Percentiles rank a stretch among this genome's conserved stretches.
phyloP scores from a whole-genome alignment of 345 rosid species.

The Pugionium cornutum region DNA sequence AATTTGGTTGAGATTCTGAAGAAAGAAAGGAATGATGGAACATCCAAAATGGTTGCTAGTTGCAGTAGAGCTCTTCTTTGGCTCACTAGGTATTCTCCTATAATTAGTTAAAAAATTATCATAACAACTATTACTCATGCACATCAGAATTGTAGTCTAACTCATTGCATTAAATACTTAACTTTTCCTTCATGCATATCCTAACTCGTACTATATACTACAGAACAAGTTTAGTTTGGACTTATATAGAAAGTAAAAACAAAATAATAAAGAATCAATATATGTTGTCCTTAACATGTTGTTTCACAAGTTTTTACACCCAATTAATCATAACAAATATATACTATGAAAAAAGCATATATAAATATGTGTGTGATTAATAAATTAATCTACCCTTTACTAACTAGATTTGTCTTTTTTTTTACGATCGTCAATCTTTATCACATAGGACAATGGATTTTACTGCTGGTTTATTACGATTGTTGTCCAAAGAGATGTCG shows the following conservation, averaged over 20 bases:
- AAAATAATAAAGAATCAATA: no score
- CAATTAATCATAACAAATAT: no score
- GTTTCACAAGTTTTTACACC: no score
- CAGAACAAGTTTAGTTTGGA: neutral
- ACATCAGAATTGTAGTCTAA: neutral
- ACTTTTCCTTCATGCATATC: neutral
- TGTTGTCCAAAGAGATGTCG: constrained; percentile 52
- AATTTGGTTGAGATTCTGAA: constrained; percentile 72
- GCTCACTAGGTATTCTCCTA: constrained; percentile 73
- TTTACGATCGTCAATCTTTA: neutral
- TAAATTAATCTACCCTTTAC: neutral
- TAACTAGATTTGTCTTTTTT: neutral
- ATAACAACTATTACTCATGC: constrained; percentile 1
- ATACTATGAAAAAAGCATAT: no score
- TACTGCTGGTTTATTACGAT: constrained; percentile 53
- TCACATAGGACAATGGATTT: constrained; percentile 73
- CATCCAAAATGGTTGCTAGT: constrained; percentile 53
- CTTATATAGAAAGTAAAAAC: no score
- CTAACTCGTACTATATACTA: neutral
- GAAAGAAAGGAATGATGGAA: constrained; percentile 66
- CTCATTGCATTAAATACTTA: constrained; percentile 4
- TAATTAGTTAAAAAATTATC: neutral
- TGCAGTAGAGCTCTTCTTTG: constrained; percentile 81
- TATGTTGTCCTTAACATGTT: no score
- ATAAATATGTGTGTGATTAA: no score